These are phyloP conservation scores for Myxozyma sirexii DNA, from an alignment of 805 yeast genomes.

Conservation along the genomic window DNA sequence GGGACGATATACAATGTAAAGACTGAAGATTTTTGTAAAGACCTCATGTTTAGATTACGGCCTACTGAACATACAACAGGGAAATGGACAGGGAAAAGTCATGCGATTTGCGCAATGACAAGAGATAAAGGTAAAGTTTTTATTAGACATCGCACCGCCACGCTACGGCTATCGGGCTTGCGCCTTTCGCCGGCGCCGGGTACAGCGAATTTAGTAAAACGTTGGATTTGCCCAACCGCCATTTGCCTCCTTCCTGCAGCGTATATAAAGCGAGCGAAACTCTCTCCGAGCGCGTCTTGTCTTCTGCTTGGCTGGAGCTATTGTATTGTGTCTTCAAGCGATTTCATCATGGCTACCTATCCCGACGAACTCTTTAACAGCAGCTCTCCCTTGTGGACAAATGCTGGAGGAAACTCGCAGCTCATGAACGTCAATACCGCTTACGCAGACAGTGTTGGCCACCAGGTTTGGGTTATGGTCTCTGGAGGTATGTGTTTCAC, in stretches of 20 bases:
- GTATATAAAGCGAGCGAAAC: no score
- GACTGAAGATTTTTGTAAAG: no score
- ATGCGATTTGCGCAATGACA: no score
- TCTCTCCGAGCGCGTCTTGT: neutral
- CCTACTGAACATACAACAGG: no score
- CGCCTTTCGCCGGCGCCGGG: slow-evolving; percentile 4
- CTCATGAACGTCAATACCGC: slow-evolving; percentile 61
- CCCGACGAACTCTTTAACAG: slow-evolving; percentile 29
- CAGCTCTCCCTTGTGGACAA: slow-evolving; percentile 30
- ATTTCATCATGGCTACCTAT: slow-evolving; percentile 18
- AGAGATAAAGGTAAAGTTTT: no score
- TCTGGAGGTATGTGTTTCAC: slow-evolving; percentile 17
- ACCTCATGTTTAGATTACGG: no score
- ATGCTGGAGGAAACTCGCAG: slow-evolving; percentile 67
- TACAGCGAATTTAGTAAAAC: neutral
- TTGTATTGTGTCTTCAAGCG: neutral
- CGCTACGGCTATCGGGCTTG: slow-evolving; percentile 1
- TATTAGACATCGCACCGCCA: neutral
- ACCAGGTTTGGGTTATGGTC: slow-evolving; percentile 82
- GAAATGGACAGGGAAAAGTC: no score
- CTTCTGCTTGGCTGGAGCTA: neutral
- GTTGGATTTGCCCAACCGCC: neutral
- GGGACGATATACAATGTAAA: no score
- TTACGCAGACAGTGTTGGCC: slow-evolving; percentile 54
- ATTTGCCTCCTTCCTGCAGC: neutral